Conservation (phyloP, 352 stramenopile genomes). For the Phytopythium sindhum region DNA sequence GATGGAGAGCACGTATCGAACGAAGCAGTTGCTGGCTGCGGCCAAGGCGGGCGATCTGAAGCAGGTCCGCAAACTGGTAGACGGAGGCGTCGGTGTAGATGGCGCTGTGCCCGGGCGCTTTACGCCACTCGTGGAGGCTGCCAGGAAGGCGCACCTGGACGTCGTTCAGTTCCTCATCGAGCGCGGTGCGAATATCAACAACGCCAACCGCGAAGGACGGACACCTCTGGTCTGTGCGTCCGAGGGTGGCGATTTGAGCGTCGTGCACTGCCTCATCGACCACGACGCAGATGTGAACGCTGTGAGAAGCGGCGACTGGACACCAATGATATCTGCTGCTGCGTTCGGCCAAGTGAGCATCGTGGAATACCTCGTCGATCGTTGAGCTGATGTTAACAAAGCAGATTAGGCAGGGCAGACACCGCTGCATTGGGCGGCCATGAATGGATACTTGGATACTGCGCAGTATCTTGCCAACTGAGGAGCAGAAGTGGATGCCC, state of each 20-base stretch:
- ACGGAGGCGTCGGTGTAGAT: not conserved
- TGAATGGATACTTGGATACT: not conserved
- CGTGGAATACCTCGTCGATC: not conserved
- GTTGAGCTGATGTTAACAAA: slow-evolving; percentile 1
- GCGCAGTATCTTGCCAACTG: not conserved
- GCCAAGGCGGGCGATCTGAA: not conserved
- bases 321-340: slow-evolving; percentile 2
- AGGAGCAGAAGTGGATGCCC: not conserved
- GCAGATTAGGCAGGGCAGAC: not conserved
- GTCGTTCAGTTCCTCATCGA: not conserved
- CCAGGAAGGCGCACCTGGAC: too few relatives aligned
- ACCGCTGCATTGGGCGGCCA: not conserved
- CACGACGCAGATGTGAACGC: not conserved
- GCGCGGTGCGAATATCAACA: not conserved
- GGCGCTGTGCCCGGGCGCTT: not conserved
- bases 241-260: not conserved
- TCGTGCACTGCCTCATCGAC: not conserved
- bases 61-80: not conserved
- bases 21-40: not conserved
- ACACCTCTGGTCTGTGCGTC: not conserved
- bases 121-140: not conserved
- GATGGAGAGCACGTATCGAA: not conserved
- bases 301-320: not conserved
- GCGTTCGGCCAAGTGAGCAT: not conserved
- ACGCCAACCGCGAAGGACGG: not conserved